Evolutionary conservation across 2,329 filamentous ascomycete species (phyloP).

Genomic region (Coniochaeta sp.): DNA sequence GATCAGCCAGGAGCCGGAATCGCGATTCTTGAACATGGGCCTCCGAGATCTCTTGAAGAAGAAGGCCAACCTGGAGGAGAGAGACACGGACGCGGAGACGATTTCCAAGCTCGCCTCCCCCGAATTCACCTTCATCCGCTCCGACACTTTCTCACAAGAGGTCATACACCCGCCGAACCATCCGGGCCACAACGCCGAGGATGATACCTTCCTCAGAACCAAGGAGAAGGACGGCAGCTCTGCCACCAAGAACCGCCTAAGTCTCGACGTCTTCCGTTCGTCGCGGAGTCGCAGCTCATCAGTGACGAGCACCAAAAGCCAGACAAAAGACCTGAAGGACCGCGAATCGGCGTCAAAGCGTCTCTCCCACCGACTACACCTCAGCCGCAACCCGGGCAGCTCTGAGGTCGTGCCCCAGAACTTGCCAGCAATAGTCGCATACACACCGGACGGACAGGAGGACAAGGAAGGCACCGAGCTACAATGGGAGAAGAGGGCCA

Average conservation of each 20-base stretch:
- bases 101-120: slow-evolving; percentile 36
- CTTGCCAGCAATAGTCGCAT: slow-evolving; percentile 63
- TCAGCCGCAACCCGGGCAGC: slow-evolving; percentile 48
- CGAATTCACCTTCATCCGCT: slow-evolving; percentile 76
- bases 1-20: neutral
- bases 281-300: slow-evolving; percentile 41
- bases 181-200: slow-evolving; percentile 10
- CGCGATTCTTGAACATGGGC: slow-evolving; percentile 28
- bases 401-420: slow-evolving; percentile 72
- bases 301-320: slow-evolving; percentile 28
- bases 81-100: slow-evolving; percentile 26
- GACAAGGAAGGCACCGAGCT: slow-evolving; percentile 47
- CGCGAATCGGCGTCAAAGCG: slow-evolving; percentile 27
- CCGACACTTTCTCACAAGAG: slow-evolving; percentile 75
- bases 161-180: slow-evolving; percentile 60
- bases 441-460: slow-evolving; percentile 31
- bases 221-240: slow-evolving; percentile 4
- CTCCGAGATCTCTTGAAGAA: slow-evolving; percentile 47
- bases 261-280: slow-evolving; percentile 24
- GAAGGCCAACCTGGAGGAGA: slow-evolving; percentile 35
- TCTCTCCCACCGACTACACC: slow-evolving; percentile 64
- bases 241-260: slow-evolving; percentile 14
- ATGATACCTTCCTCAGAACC: slow-evolving; percentile 15
- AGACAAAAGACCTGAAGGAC: slow-evolving; percentile 20
- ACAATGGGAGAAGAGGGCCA: slow-evolving; percentile 89